A percentile compares a stretch with the other conserved stretches of the same genome.
Evolutionary conservation across 2,329 filamentous ascomycete genomes (phyloP).

Genomic region (Epichloe festucae): DNA sequence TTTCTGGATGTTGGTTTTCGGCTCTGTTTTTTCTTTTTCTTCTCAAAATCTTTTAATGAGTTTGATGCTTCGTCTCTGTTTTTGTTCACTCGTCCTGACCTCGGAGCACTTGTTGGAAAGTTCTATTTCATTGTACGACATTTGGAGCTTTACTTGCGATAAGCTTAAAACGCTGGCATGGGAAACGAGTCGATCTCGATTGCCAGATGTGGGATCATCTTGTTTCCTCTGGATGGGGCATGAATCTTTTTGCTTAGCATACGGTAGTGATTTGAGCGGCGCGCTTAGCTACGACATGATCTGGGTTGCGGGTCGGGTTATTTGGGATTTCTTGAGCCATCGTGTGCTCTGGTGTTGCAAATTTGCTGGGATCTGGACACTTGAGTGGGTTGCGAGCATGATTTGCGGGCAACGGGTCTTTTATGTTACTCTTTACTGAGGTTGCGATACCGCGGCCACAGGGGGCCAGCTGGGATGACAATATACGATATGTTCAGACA

Average conservation of each 20-base stretch:
- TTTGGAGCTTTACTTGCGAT: background rate
- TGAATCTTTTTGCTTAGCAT: slow-evolving; percentile 13
- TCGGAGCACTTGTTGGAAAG: slow-evolving; percentile 9
- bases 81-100: background rate
- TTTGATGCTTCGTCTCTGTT: slow-evolving; percentile 17
- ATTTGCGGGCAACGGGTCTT: slow-evolving; percentile 20
- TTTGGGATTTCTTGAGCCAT: slow-evolving; percentile 19
- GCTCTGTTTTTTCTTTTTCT: slow-evolving; percentile 7
- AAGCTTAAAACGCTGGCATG: slow-evolving; percentile 6
- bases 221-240: slow-evolving; percentile 10
- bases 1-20: slow-evolving; percentile 4
- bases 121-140: slow-evolving; percentile 12
- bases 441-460: slow-evolving; percentile 18
- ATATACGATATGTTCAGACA: slow-evolving; percentile 23
- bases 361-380: slow-evolving; percentile 14
- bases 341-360: slow-evolving; percentile 24
- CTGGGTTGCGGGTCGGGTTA: slow-evolving; percentile 19
- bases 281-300: slow-evolving; percentile 18
- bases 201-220: slow-evolving; percentile 9
- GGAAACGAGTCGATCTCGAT: slow-evolving; percentile 1
- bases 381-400: slow-evolving; percentile 18
- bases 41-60: slow-evolving; percentile 16
- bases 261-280: slow-evolving; percentile 16
- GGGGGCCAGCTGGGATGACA: slow-evolving; percentile 21
- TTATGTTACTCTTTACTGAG: slow-evolving; percentile 10